Base-by-base conservation (phyloP, 805 yeast species). In the Clavispora santaluciae region DNA sequence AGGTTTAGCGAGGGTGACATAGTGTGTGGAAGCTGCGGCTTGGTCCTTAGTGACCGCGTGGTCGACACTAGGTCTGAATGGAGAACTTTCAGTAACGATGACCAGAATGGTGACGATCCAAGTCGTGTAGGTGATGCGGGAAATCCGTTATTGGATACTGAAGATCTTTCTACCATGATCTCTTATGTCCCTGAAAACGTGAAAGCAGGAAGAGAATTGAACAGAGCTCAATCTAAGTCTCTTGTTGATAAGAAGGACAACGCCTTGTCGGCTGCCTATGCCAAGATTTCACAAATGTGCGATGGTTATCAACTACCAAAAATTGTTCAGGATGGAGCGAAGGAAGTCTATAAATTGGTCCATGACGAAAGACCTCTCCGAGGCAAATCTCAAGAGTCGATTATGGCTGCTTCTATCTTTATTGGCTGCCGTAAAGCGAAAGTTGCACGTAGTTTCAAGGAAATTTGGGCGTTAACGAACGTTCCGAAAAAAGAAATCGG, bases 111-210 rank as follows among this genome's bases (percentile, higher is more conserved):
- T 54, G 97, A 89, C 63, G 99, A 91, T 61, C 99, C 99, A 4
- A 83, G 93, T 50, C 98, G 99, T 86, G 99, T 91, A 48, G 99
- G 99, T 63, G 97, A 90, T 59, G 97, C 97, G 5, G 82, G 89
- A 13, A 90, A 90, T 59, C 96, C 97, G 8, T 69, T 90, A 40
- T 73, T 93, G 51, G 97, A 90, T 57, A 85, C 95, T 16, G 91
- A 86, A 53, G 95, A 90, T 62, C 79, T 91, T 41, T 87, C 95
- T 12, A 91, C 99, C 4, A 82, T 90, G 72, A 93, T 93, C 45
- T 86, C 96, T 21, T 81, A 82, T 43, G 89, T 84, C 15, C 86
- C 87, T 28, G 95, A 88, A 33, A 95, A 90, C 48, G 76, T 83
- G n/a, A 77, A 81, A 46, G 76, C 79, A 3, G 95, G 96, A n/a